Evolutionary conservation across 2,329 filamentous ascomycete species (phyloP).

Genomic region (Ampelomyces quisqualis): DNA sequence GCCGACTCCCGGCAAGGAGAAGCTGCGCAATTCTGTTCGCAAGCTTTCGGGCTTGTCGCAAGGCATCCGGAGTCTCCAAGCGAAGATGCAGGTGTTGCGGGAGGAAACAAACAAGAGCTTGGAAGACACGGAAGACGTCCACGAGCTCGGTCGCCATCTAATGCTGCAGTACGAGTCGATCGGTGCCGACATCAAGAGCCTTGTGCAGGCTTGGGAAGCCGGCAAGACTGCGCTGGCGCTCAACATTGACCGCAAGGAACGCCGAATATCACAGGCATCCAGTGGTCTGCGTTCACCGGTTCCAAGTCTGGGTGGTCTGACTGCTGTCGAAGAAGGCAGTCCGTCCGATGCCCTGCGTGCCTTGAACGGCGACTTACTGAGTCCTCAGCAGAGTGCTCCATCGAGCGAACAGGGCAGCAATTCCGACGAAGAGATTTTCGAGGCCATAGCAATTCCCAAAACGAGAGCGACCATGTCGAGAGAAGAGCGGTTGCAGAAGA

Average conservation of each 20-base stretch:
- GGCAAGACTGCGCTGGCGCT: conserved; percentile 80
- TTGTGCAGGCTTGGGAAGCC: conserved; percentile 53
- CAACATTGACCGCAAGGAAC: conserved; percentile 79
- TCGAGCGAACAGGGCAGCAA: conserved; percentile 54
- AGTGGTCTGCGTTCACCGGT: conserved; percentile 53
- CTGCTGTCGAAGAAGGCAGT: conserved; percentile 53
- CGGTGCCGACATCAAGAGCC: conserved; percentile 73
- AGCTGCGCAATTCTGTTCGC: conserved; percentile 81
- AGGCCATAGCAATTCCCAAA: conserved; percentile 77
- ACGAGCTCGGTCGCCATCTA: conserved; percentile 74
- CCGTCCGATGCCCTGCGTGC: conserved; percentile 72
- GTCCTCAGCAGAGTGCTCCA: conserved; percentile 42
- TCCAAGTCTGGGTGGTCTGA: conserved; percentile 64
- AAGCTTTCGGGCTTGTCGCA: conserved; percentile 87
- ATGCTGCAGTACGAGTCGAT: conserved; percentile 94
- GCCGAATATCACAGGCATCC: conserved; percentile 53
- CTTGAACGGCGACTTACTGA: conserved; percentile 69
- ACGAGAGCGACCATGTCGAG: conserved; percentile 69
- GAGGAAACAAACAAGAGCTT: conserved; percentile 83
- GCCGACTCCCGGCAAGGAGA: conserved; percentile 74
- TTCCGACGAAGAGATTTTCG: conserved; percentile 77
- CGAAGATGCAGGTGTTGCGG: conserved; percentile 86
- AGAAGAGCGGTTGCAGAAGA: conserved; percentile 83
- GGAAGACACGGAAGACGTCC: conserved; percentile 67
- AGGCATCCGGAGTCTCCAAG: conserved; percentile 87